Base-by-base conservation (phyloP, 31 red algal genomes). In the Bonnemaisonia californica region DNA sequence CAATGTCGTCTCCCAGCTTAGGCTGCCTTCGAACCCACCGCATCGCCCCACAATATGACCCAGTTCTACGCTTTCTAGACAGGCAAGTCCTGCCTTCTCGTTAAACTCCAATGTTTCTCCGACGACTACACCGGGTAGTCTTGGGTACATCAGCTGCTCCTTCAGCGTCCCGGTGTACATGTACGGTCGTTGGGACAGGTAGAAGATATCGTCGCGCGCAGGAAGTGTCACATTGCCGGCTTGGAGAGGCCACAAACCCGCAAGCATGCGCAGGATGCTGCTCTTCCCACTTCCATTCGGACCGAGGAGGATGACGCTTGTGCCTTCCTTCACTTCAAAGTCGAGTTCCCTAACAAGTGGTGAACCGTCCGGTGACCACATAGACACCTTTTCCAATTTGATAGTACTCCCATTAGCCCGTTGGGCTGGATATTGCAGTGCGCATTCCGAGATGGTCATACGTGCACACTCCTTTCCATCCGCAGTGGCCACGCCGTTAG, bases 81-180 rank as follows among this genome's bases (percentile, higher is more conserved):
- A 90, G 4, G 36, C 45, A 41, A 30, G n/a, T 11, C 84, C 87
- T 2, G 62, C 60, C 35, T 90, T 86, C 28, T 95, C 96, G 65
- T 86, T 59, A 71, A 87, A 87, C 36, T 19, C 62, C 8, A 86
- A 57, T 0, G 48, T 74, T 23, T 95, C 87, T n/a, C 85, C 87
- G 29, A 84, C 69, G 4, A 88, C 89, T 9, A 88, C 89, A 22
- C 84, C 85, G 1, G 88, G 84, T 54, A 88, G 62, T 36, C 67
- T 39, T 62, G 96, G 96, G 62, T 98, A 98, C 76, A 93, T 83
- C 56, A 98, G 73, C 58, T 98, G 93, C 37, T 95, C 89, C 26
- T 82, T 74, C 39, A 98, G 54, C 39, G 41, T 87, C n/a, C 96
- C 96, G 28, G 81, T 75, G 62, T 87, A 85, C 61, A 93, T 85